Conservation (phyloP, 2,329 filamentous ascomycete genomes). For the Penicillium sp. region DNA sequence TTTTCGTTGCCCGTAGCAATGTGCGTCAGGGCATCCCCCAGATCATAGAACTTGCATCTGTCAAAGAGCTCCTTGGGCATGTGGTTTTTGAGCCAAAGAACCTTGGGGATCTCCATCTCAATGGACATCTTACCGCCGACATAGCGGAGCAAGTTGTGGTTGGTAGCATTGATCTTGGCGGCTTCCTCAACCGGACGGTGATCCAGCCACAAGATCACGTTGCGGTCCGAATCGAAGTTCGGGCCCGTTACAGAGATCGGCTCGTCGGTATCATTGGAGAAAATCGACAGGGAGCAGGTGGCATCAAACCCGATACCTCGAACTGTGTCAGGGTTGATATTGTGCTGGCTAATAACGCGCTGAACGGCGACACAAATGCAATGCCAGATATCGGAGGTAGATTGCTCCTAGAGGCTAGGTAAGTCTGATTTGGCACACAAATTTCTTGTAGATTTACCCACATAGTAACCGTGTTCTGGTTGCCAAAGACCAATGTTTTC, state of each 20-base stretch:
- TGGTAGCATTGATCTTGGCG: slow-evolving; percentile 86
- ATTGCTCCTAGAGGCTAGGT: slow-evolving; percentile 73
- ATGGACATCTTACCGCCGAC: slow-evolving; percentile 98
- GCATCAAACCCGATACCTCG: slow-evolving; percentile 96
- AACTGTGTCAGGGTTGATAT: slow-evolving; percentile 71
- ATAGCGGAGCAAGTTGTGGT: slow-evolving; percentile 90
- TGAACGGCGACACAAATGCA: slow-evolving; percentile 90
- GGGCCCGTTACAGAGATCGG: slow-evolving; percentile 88
- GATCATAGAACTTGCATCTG: slow-evolving; percentile 94
- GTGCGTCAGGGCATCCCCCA: slow-evolving; percentile 90
- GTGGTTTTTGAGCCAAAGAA: slow-evolving; percentile 96
- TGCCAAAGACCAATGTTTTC: slow-evolving; percentile 80
- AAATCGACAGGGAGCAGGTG: slow-evolving; percentile 95
- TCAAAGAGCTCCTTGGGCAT: slow-evolving; percentile 91
- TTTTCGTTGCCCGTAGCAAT: slow-evolving; percentile 90
- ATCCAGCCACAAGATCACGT: slow-evolving; percentile 96
- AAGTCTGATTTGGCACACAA: not conserved
- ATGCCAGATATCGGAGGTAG: slow-evolving; percentile 92
- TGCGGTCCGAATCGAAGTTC: slow-evolving; percentile 84
- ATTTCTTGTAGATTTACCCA: slow-evolving; percentile 39
- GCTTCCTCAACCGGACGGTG: slow-evolving; percentile 90
- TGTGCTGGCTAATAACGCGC: slow-evolving; percentile 76
- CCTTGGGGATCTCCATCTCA: slow-evolving; percentile 99
- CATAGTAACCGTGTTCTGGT: slow-evolving; percentile 72
- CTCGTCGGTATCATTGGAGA: slow-evolving; percentile 83